Evolutionary conservation across 495 filamentous ascomycete genomes (phyloP), one percentile per base, ranked within the genome.

Genomic region (Penicillium argentinense): DNA sequence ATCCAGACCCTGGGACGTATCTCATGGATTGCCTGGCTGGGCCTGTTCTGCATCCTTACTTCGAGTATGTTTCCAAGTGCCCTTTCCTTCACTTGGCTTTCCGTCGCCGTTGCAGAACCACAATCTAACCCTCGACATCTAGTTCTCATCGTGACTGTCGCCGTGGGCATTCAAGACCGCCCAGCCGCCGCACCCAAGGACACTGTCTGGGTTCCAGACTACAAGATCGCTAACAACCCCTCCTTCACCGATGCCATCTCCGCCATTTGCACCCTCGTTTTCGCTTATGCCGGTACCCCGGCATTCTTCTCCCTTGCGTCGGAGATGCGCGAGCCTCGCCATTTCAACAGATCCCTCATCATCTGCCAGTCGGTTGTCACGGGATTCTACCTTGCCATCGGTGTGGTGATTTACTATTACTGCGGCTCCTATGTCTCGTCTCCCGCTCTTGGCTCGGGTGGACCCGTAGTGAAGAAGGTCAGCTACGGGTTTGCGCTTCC

Each of bases 401-500:
- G 80, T 9, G 69, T 76, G 3, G 64, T 89, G 7, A 75, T 90
- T 45, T 91, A 89, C 67, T 71, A 67, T 53, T 91, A 78, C 66
- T 83, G 82, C 14, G 87, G 88, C 9, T 65, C 60, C 2, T 71
- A 74, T 17, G 86, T 91, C 34, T 52, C 67, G 8, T 82, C 81
- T 0, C 88, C 88, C 2, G 85, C 86, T 3, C 76, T 91, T 0
- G 75, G 83, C n/a, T 83, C 84, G 0, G 81, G 82, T 9, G 75
- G 79, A 13, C 60, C 60, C 1, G 17, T 75, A 0, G 58, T 92
- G 3, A 78, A 82, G 52, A 87, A 85, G 58, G 57, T 90, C 28
- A 78, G 80, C 6, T 92, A 85, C 54, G 87, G 85, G 5, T 64
- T 91, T 45, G 87, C 84, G 9, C 56, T 86, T 5, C 88, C 87